Evolutionary conservation across 148 eudicot species (phyloP).

Genomic region (Amaranthus cruentus): DNA sequence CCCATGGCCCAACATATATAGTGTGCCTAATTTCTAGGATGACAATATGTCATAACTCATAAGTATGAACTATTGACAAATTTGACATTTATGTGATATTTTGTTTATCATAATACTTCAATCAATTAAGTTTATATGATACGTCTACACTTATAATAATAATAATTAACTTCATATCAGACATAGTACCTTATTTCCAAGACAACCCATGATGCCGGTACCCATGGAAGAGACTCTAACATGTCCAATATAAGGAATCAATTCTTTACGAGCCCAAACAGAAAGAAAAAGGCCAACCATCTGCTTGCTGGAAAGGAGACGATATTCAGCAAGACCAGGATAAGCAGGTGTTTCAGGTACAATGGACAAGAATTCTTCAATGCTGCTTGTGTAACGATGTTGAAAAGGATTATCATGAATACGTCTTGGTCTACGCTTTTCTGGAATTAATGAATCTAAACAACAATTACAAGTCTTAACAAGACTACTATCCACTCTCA

Average conservation of each 20-base stretch:
- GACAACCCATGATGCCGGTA: slow-evolving; percentile 84
- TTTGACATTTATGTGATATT: no score
- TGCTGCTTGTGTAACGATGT: slow-evolving; percentile 19
- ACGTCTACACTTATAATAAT: no score
- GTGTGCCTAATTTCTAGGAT: no score
- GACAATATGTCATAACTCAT: no score
- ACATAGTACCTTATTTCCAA: slow-evolving; percentile 74
- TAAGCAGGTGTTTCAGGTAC: slow-evolving; percentile 24
- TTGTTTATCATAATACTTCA: no score
- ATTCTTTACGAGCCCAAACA: slow-evolving; percentile 64
- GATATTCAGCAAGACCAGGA: slow-evolving; percentile 33
- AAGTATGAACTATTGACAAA: no score
- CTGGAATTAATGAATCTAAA: slow-evolving; percentile 32
- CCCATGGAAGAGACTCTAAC: slow-evolving; percentile 69
- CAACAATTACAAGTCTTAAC: slow-evolving; percentile 74
- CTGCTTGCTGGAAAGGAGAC: slow-evolving; percentile 73
- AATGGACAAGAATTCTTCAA: slow-evolving; percentile 30
- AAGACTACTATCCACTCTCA: slow-evolving; percentile 48
- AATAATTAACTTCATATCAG: no score
- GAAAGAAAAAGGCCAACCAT: slow-evolving; percentile 92
- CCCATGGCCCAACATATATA: no score
- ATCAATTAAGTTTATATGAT: no score
- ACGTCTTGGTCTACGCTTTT: slow-evolving; percentile 37
- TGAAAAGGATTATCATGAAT: slow-evolving; percentile 33
- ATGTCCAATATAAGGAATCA: slow-evolving; percentile 68